Percentiles rank a stretch among this genome's conserved stretches.
These are phyloP conservation scores for Sporothrix variecibatus DNA, from an alignment of 2,329 filamentous ascomycete species.

Conservation along the genomic window DNA sequence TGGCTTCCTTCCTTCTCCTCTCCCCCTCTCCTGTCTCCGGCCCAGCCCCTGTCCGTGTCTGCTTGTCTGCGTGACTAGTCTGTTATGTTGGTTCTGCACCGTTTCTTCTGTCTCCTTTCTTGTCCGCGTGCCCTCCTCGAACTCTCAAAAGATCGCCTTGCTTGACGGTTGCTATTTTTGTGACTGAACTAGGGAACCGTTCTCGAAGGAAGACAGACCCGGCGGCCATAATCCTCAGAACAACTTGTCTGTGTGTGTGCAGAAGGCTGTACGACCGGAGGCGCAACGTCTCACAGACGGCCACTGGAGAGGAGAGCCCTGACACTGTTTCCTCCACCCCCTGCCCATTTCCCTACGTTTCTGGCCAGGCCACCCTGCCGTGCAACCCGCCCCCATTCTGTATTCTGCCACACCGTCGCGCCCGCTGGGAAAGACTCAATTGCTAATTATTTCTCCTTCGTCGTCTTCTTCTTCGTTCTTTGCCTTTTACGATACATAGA, in stretches of 20 bases:
- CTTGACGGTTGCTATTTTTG: neutral
- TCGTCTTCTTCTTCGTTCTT: neutral
- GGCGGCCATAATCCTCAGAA: neutral
- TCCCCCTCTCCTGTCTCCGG: conserved; percentile 5
- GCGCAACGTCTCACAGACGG: conserved; percentile 18
- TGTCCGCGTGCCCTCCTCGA: neutral
- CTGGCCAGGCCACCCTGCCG: conserved; percentile 31
- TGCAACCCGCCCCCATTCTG: conserved; percentile 34
- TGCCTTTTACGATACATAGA: conserved; percentile 39
- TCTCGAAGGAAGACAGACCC: conserved; percentile 6
- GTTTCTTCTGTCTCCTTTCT: neutral
- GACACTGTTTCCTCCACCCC: conserved; percentile 17
- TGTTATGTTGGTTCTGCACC: conserved; percentile 13
- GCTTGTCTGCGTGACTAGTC: conserved; percentile 1
- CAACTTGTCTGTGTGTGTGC: neutral
- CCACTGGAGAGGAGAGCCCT: conserved; percentile 19
- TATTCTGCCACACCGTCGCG: conserved; percentile 19
- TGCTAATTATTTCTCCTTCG: conserved; percentile 17
- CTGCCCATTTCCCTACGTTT: conserved; percentile 16
- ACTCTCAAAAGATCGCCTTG: neutral
- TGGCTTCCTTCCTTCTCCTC: neutral
- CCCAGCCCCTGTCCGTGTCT: conserved; percentile 24
- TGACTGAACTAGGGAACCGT: neutral
- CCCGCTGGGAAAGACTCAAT: neutral
- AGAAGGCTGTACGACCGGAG: conserved; percentile 20